Evolutionary conservation across 768 basidiomycete species (phyloP).

Genomic region (Podaxis carcinomalis): DNA sequence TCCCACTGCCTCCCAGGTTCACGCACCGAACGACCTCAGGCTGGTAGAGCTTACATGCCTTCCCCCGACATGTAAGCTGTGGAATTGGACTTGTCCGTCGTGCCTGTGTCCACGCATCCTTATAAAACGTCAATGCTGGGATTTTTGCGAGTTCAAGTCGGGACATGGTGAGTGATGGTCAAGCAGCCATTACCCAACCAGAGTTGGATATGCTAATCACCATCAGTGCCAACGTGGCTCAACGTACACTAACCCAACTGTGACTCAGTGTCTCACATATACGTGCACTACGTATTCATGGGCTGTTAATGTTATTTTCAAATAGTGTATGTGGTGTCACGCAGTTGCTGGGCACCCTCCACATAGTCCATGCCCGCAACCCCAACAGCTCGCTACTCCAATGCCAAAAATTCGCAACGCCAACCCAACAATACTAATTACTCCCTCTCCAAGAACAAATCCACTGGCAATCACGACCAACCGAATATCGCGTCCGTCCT

Average conservation of each 20-base stretch:
- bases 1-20: conserved; percentile 69
- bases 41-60: conserved; percentile 69
- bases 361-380: conserved; percentile 75
- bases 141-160: conserved; percentile 71
- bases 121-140: conserved; percentile 74
- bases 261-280: neutral
- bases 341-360: conserved; percentile 51
- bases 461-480: conserved; percentile 90
- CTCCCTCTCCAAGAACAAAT: conserved; percentile 93
- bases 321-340: conserved; percentile 11
- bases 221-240: conserved; percentile 6
- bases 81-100: conserved; percentile 66
- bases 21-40: conserved; percentile 85
- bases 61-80: conserved; percentile 79
- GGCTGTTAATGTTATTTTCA: neutral
- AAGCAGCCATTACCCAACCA: neutral
- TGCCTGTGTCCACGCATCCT: conserved; percentile 56
- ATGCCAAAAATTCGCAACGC: conserved; percentile 70
- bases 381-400: conserved; percentile 79
- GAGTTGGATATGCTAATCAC: neutral
- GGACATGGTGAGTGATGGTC: conserved; percentile 41
- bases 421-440: conserved; percentile 79
- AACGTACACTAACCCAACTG: conserved; percentile 2
- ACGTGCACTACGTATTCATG: too few relatives aligned
- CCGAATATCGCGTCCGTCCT: conserved; percentile 57